Evolutionary conservation across 2,329 filamentous ascomycete genomes (phyloP).

Genomic region (Corinectria fuckeliana): DNA sequence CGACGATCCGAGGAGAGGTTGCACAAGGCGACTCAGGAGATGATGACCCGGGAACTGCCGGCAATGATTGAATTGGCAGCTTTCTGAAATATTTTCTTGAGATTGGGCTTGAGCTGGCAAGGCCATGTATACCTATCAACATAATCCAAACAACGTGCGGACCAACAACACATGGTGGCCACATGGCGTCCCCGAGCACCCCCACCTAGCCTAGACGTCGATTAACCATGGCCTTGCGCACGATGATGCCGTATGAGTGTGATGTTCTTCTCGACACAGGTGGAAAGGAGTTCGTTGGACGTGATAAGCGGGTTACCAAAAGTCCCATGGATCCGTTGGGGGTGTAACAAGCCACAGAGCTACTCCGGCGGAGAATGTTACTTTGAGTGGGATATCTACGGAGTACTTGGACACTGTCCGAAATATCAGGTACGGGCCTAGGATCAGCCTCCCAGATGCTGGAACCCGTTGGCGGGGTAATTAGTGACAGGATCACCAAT

Average conservation of each 20-base stretch:
- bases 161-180: slow-evolving; percentile 1
- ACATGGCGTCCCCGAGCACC: not conserved
- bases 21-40: slow-evolving; percentile 3
- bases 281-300: not conserved
- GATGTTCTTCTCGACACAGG: not conserved
- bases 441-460: not conserved
- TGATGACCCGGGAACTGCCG: not conserved
- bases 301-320: no score
- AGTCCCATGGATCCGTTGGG: not conserved
- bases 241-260: not conserved
- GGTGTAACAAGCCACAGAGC: not conserved
- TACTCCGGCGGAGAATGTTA: not conserved
- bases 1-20: slow-evolving; percentile 9
- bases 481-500: not conserved
- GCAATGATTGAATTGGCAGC: slow-evolving; percentile 13
- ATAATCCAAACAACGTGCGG: slow-evolving; percentile 13
- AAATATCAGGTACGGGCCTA: not conserved
- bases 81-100: not conserved
- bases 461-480: not conserved
- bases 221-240: not conserved
- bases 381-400: no score
- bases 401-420: not conserved
- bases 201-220: not conserved
- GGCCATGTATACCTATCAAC: slow-evolving; percentile 18
- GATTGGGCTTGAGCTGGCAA: not conserved